Evolutionary conservation across 2,329 filamentous ascomycete species (phyloP).

Genomic region (Exophiala oligosperma): DNA sequence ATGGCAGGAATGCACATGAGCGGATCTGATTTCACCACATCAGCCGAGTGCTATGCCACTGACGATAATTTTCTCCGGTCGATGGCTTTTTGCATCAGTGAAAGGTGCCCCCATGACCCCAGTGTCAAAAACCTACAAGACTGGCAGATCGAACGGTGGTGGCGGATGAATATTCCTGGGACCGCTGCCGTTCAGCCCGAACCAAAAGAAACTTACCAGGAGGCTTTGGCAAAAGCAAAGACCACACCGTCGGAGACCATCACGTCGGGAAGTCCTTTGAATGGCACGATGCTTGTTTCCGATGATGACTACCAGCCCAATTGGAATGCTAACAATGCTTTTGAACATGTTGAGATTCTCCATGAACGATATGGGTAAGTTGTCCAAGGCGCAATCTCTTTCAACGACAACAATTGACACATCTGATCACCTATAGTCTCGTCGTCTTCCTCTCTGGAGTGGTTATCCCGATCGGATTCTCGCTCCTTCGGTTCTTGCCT

Average conservation of each 20-base stretch:
- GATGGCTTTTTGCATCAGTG: constrained; percentile 33
- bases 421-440: background rate
- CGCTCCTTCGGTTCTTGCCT: constrained; percentile 3
- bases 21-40: constrained; percentile 11
- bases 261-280: background rate
- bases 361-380: constrained; percentile 6
- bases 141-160: constrained; percentile 8
- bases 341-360: background rate
- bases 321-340: constrained; percentile 3
- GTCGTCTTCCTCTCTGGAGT: constrained; percentile 7
- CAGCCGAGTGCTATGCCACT: constrained; percentile 34
- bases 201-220: constrained; percentile 3
- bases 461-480: constrained; percentile 5
- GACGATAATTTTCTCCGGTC: constrained; percentile 31
- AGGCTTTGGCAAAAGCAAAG: constrained; percentile 3
- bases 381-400: background rate
- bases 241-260: background rate
- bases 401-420: background rate
- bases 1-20: constrained; percentile 27
- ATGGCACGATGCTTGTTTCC: background rate
- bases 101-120: constrained; percentile 28
- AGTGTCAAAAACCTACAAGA: constrained; percentile 17
- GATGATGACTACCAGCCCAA: constrained; percentile 1
- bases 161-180: constrained; percentile 22
- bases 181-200: background rate